Evolutionary conservation across 2,329 filamentous ascomycete genomes (phyloP), one percentile per base, ranked within the genome.

Genomic region (Aspergillus intermedius): DNA sequence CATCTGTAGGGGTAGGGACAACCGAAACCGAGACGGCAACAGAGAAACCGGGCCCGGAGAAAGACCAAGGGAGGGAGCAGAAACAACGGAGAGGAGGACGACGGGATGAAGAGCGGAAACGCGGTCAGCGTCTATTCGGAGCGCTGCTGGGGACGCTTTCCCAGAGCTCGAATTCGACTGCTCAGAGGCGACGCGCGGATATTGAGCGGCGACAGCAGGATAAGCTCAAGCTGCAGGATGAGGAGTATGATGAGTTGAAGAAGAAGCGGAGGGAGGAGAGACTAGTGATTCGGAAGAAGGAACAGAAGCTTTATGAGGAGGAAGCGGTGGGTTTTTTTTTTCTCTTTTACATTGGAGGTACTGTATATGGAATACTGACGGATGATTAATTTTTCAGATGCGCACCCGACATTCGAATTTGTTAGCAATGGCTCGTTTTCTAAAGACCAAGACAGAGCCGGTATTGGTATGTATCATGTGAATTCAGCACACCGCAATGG

Each of bases 61-160:
- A 55, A 40, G 17, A 15, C 48, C 42, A n/a, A 55, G 53, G 46
- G 51, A 52, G 28, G 42, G 52, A 55, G 40, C 52, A 46, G 17
- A 57, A 49, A 46, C 52, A 53, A 22, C 43, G 51, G n/a, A 49
- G 50, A 22, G 53, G 59, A 50, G 49, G 48, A 49, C 74, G 65
- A 45, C 71, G 75, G 23, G 74, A 83, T 49, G 87, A 94, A 60
- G 91, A 97, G 65, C 88, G 84, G 67, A 89, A 87, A 65, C 85
- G 91, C 34, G 87, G 88, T 19, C 86, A 87, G 68, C 81, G 91
- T 46, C 76, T 97, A 52, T 96, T 96, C 64, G 91, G 91, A 52
- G 87, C 85, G 32, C 72, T 94, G 49, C 74, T 93, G 51, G 87
- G 79, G 65, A 88, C 86, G 34, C 77, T 95, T 51, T 89, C 85